Base-by-base conservation (phyloP, 148 eudicot genomes). In the Vaccinium vitisidaea region DNA sequence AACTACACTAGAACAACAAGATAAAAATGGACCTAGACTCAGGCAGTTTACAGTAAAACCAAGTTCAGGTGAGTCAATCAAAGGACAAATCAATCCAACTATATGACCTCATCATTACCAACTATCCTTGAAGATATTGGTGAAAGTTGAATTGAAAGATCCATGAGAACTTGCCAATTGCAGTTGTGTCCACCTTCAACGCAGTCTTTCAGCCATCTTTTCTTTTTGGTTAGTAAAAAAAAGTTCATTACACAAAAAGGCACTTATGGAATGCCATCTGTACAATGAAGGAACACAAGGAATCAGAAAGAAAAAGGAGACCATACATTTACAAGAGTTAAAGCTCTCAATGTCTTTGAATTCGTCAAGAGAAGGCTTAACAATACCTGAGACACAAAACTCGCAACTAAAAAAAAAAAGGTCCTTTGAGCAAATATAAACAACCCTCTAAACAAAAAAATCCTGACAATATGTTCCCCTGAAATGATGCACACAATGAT, bases 21-120 rank as follows among this genome's bases (percentile, higher is more conserved):
- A 8, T 14, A 43, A 16, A 74, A 43, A 39, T 73, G 77, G 11
- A 36, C 48, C n/a, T 36, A 74, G 23, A 23, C 32, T 71, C 48
- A 32, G 76, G 76, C 76, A 71, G 76, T 32, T 71, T 14, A 71
- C 39, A 27, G 30, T 48, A 71, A 32, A 71, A 71, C 48, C 76
- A 32, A 5, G 10, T 71, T 6, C 48, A 71, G 49, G 49, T 36
- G 76, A 48, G 48, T 67, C 73, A 67, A 27, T 15, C 46, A 71
- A 71, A 32, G n/a, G 32, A 71, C 76, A 15, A 71, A 71, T 32
- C 19, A 71, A 36, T 15, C 49, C 46, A 71, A 30, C 76, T 36
- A 8, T 36, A 71, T 36, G 76, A 71, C 8, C 48, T 71, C 48
- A 36, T 71, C 16, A 36, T 71, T 36, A 32, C 13, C 8, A 71